Percentiles rank a stretch among this genome's conserved stretches.
Conservation (phyloP, 2,329 filamentous ascomycete genomes). For the Clonostachys chloroleuca region DNA sequence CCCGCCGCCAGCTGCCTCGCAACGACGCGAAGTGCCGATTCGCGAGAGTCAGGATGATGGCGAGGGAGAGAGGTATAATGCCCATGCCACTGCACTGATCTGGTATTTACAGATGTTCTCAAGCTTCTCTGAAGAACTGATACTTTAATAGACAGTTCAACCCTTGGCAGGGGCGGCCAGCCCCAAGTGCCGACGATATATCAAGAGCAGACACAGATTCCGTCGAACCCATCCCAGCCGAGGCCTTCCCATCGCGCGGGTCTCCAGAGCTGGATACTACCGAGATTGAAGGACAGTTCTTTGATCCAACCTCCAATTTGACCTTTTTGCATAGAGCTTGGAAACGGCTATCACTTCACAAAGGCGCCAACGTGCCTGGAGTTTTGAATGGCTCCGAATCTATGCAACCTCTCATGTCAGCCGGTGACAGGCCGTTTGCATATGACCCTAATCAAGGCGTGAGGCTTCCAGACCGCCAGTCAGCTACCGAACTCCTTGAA, state of each 20-base stretch:
- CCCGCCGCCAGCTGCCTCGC: constrained; percentile 15
- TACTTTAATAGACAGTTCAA: neutral
- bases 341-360: constrained; percentile 30
- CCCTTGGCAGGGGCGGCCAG: no score
- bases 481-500: constrained; percentile 12
- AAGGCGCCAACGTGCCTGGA: constrained; percentile 14
- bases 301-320: constrained; percentile 50
- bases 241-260: constrained; percentile 9
- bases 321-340: constrained; percentile 52
- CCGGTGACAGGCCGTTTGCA: constrained; percentile 20
- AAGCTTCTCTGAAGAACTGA: no score
- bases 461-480: constrained; percentile 9
- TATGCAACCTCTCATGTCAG: constrained; percentile 12
- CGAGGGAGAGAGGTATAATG: neutral
- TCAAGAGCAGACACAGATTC: neutral
- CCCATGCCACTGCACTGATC: no score
- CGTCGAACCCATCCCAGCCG: neutral
- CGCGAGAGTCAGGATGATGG: neutral
- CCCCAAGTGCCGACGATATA: neutral
- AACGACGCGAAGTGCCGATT: neutral
- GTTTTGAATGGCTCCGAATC: constrained; percentile 8
- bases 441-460: constrained; percentile 3
- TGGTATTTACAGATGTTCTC: neutral
- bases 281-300: constrained; percentile 45
- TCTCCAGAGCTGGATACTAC: constrained; percentile 21